Conservation (phyloP, 108 stramenopile species). For the Seminavis robusta region DNA sequence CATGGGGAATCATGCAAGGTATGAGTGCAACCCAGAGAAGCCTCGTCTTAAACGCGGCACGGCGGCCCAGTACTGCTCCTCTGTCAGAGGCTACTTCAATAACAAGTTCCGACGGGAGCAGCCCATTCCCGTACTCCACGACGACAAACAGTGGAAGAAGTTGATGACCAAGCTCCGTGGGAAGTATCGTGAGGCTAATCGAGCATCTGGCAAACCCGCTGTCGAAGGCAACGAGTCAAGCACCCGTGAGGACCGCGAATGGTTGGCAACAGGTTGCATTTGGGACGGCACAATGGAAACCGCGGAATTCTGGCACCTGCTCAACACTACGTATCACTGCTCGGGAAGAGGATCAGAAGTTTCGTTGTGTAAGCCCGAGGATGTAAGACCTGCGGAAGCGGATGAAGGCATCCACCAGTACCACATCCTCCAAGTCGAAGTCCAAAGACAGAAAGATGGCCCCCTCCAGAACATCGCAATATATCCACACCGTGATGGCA, state of each 20-base stretch:
- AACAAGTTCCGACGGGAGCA: not conserved
- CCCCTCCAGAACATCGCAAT: constrained; percentile 1
- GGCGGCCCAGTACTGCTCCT: constrained; percentile 1
- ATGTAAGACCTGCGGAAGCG: not conserved
- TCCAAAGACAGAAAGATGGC: constrained; percentile 1
- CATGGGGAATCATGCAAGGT: constrained; percentile 1
- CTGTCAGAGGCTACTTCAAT: constrained; percentile 1
- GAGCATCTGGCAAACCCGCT: not conserved
- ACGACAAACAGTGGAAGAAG: not conserved
- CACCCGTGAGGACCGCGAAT: not conserved
- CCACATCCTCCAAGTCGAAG: not conserved
- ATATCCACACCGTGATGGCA: not conserved
- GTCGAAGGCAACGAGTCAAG: not conserved
- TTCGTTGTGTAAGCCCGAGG: not conserved
- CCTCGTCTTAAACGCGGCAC: not conserved
- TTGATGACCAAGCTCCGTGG: not conserved
- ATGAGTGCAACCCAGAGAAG: not conserved
- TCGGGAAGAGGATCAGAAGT: not conserved
- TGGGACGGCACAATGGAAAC: constrained; percentile 1
- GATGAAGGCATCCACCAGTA: not conserved
- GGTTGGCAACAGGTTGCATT: constrained; percentile 1
- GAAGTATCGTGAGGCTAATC: constrained; percentile 3
- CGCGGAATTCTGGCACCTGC: not conserved
- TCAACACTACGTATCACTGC: constrained; percentile 4
- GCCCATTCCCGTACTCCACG: not conserved